Evolutionary conservation across 371 early-diverging fungal genomes (phyloP).

Genomic region (Nematocida minor): DNA sequence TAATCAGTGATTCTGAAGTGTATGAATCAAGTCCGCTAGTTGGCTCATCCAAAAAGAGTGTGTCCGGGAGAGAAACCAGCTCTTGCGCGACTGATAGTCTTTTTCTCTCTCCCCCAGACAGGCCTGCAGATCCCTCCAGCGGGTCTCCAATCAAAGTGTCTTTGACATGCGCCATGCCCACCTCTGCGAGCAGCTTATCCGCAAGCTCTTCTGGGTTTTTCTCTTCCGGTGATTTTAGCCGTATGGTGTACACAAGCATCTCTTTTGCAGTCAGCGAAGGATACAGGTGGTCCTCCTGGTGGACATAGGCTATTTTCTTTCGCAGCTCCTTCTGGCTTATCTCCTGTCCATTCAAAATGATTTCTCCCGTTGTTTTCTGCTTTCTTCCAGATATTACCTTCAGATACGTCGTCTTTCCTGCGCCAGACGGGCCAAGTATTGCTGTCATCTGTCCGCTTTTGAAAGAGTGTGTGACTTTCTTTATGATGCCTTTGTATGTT

Average conservation of each 20-base stretch:
- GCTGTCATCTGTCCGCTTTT: slow-evolving; percentile 67
- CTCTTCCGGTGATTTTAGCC: slow-evolving; percentile 64
- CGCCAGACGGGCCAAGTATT: slow-evolving; percentile 66
- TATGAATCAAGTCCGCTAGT: slow-evolving; percentile 80
- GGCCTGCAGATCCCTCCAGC: slow-evolving; percentile 49
- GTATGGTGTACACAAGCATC: slow-evolving; percentile 52
- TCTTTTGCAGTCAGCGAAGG: slow-evolving; percentile 63
- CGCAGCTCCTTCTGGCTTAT: slow-evolving; percentile 60
- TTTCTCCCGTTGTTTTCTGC: slow-evolving; percentile 69
- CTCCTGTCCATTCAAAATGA: slow-evolving; percentile 72
- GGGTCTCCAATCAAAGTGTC: slow-evolving; percentile 39
- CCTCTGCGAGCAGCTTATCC: slow-evolving; percentile 35
- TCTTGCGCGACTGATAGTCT: slow-evolving; percentile 77
- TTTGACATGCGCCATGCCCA: slow-evolving; percentile 25
- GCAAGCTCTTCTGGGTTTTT: slow-evolving; percentile 12
- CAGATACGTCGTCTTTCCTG: slow-evolving; percentile 77
- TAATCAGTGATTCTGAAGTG: slow-evolving; percentile 80
- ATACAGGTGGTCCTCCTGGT: slow-evolving; percentile 67
- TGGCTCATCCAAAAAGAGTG: slow-evolving; percentile 80
- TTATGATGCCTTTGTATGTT: slow-evolving; percentile 16
- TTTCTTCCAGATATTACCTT: slow-evolving; percentile 78
- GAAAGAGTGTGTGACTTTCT: slow-evolving; percentile 22
- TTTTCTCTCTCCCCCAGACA: slow-evolving; percentile 76
- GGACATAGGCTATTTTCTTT: slow-evolving; percentile 66
- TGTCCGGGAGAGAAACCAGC: slow-evolving; percentile 75